phyloP scores from a whole-genome alignment of 2,329 filamentous ascomycete species.

The Aspergillus novoparasiticus region DNA sequence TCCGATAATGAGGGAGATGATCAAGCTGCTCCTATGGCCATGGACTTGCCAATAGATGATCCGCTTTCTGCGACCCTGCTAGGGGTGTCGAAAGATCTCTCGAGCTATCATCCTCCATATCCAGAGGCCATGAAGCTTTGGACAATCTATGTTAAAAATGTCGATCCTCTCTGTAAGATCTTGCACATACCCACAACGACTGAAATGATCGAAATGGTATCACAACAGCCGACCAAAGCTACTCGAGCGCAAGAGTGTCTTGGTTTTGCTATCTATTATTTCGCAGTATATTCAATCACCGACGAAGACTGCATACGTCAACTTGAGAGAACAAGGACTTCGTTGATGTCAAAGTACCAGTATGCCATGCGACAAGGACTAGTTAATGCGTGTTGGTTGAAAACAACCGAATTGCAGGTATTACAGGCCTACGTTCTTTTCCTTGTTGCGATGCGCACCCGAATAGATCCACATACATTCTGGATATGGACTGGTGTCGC shows the following conservation, averaged over 20 bases:
- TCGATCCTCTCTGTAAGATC: constrained; percentile 72
- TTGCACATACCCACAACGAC: constrained; percentile 73
- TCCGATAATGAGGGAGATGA: constrained; percentile 23
- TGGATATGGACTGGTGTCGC: constrained; percentile 55
- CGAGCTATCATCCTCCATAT: constrained; percentile 30
- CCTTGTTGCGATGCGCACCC: constrained; percentile 33
- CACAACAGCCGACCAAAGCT: constrained; percentile 33
- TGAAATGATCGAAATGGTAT: constrained; percentile 65
- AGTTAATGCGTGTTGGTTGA: constrained; percentile 21
- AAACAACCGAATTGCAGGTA: constrained; percentile 18
- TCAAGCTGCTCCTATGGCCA: background rate
- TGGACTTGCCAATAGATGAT: background rate
- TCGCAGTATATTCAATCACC: constrained; percentile 22
- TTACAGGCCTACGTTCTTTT: constrained; percentile 21
- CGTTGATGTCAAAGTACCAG: constrained; percentile 15
- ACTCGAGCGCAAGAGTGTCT: constrained; percentile 40
- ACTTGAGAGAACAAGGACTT: background rate
- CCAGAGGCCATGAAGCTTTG: constrained; percentile 65
- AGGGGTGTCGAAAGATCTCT: constrained; percentile 17
- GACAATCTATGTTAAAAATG: constrained; percentile 73
- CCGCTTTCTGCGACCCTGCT: constrained; percentile 4
- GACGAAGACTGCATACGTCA: constrained; percentile 14
- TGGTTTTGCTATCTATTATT: constrained; percentile 30
- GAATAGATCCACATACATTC: constrained; percentile 50
- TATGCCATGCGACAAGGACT: constrained; percentile 14